phyloP scores from a whole-genome alignment of 169 alveolate species.

The Babesia caballi region DNA sequence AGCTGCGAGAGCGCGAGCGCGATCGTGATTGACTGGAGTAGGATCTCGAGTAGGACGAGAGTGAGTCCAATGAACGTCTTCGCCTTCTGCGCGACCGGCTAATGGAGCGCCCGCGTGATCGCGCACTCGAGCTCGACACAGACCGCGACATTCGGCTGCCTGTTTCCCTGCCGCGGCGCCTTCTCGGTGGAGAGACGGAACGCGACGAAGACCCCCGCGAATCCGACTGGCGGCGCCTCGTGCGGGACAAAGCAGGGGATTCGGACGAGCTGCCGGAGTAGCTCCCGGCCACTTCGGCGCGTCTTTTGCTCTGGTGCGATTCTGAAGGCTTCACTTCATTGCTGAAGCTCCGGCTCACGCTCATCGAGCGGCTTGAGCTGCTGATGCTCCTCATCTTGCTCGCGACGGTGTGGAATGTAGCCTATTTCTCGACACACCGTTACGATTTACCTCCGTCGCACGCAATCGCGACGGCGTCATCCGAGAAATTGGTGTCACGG shows the following conservation, averaged over 20 bases:
- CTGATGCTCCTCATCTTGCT: conserved; percentile 43
- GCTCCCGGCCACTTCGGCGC: neutral
- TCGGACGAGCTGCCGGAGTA: conserved; percentile 1
- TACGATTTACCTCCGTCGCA: too few relatives aligned
- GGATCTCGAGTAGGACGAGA: neutral
- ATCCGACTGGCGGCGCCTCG: conserved; percentile 31
- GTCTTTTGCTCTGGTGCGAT: neutral
- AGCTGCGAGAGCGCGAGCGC: neutral
- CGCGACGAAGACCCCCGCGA: conserved; percentile 36
- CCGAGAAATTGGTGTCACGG: too few relatives aligned
- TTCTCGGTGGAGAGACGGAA: conserved; percentile 10
- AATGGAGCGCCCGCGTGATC: neutral
- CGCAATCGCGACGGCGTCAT: too few relatives aligned
- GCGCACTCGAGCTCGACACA: neutral
- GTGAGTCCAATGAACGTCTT: neutral
- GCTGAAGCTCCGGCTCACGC: conserved; percentile 57
- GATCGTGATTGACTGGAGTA: conserved; percentile 10
- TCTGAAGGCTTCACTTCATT: conserved; percentile 4
- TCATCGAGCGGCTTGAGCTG: conserved; percentile 66
- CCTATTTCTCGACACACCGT: too few relatives aligned
- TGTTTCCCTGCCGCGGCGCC: conserved; percentile 11
- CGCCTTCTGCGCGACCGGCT: neutral
- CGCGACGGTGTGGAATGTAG: too few relatives aligned
- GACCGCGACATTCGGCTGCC: neutral
- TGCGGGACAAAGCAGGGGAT: neutral